These are phyloP conservation scores for Termitomyces sp. DNA, from an alignment of 768 basidiomycete genomes.

Conservation along the genomic window DNA sequence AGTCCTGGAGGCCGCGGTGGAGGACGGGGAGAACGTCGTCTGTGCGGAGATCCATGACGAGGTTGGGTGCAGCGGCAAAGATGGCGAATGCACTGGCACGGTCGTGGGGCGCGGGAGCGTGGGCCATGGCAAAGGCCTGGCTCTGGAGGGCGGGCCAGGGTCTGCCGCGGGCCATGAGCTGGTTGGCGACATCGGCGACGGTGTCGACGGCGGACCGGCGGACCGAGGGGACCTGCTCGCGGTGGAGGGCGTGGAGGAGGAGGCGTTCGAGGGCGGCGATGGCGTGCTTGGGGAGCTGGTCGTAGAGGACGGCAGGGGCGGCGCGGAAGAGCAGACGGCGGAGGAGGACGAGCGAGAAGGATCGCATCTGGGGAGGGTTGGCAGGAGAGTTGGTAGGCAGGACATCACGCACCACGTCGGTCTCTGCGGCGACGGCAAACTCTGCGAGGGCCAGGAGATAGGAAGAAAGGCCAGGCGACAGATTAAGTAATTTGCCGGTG, in stretches of 20 bases:
- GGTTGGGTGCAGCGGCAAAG: constrained; percentile 68
- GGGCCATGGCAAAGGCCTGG: constrained; percentile 63
- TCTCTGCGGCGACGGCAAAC: constrained; percentile 71
- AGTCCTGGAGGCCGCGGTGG: constrained; percentile 62
- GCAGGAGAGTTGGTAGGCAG: neutral
- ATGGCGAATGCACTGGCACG: constrained; percentile 61
- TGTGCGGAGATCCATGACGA: constrained; percentile 71
- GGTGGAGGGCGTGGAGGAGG: constrained; percentile 61
- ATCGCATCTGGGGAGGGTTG: constrained; percentile 63
- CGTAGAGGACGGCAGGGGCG: constrained; percentile 50
- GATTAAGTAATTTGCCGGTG: too few species aligned
- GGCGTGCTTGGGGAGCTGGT: constrained; percentile 64
- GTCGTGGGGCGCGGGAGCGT: constrained; percentile 27
- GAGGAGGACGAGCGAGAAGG: constrained; percentile 76
- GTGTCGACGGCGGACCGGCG: constrained; percentile 71
- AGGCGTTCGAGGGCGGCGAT: constrained; percentile 66
- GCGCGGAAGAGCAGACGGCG: constrained; percentile 73
- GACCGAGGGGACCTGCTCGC: constrained; percentile 54
- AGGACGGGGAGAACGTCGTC: constrained; percentile 65
- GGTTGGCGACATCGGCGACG: constrained; percentile 68
- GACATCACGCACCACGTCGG: constrained; percentile 62
- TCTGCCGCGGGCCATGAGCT: constrained; percentile 66
- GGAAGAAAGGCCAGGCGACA: too few species aligned
- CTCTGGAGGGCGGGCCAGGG: constrained; percentile 82
- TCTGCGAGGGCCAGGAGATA: constrained; percentile 65